These are phyloP conservation scores for Camelina hispida DNA, from an alignment of 345 rosid species.

Conservation along the genomic window DNA sequence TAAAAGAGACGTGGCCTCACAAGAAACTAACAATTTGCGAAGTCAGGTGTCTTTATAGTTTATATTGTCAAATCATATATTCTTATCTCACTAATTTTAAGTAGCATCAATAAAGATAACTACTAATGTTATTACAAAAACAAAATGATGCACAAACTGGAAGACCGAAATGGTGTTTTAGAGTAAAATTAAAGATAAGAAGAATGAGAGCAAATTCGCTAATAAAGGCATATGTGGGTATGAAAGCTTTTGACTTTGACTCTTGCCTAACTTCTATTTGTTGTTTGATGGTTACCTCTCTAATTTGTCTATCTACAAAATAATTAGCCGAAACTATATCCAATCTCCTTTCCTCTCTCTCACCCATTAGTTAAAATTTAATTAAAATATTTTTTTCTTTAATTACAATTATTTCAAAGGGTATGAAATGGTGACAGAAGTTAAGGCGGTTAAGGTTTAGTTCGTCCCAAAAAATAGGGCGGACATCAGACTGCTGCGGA, in stretches of 20 bases:
- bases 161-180: background rate
- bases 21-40: conserved; percentile 2
- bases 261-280: conserved; percentile 39
- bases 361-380: background rate
- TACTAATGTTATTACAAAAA: background rate
- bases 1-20: background rate
- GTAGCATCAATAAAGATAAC: background rate
- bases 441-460: too few species aligned
- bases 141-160: background rate
- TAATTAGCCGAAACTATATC: conserved; percentile 38
- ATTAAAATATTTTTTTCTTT: too few species aligned
- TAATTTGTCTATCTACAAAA: background rate
- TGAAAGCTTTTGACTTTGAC: conserved; percentile 40
- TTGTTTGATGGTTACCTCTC: conserved; percentile 34
- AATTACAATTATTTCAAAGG: too few species aligned
- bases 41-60: background rate
- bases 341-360: conserved; percentile 19
- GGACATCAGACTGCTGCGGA: too few species aligned
- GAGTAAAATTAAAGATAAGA: conserved; percentile 29
- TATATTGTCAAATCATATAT: too few species aligned
- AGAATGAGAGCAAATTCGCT: conserved; percentile 19
- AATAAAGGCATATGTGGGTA: background rate
- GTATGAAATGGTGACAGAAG: too few species aligned
- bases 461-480: too few species aligned
- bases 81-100: background rate